These are phyloP conservation scores for Populus trichocarpa DNA, from an alignment of 441 rosid species.

Conservation along the genomic window DNA sequence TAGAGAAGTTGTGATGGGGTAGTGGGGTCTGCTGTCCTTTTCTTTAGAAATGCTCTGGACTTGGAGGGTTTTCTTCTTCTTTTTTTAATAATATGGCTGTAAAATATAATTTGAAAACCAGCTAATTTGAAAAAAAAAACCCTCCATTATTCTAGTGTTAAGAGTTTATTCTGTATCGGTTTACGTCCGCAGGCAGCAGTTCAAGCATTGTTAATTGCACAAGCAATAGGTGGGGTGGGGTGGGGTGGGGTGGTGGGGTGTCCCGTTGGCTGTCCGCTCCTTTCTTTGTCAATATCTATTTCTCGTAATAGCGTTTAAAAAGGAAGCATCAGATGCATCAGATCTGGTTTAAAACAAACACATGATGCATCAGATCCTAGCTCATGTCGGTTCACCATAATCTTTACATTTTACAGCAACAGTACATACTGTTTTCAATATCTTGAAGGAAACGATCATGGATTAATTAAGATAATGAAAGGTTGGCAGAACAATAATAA, in stretches of 20 bases:
- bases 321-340: too few species aligned
- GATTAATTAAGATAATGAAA: not conserved
- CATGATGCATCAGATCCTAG: not conserved
- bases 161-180: too few species aligned
- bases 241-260: not conserved
- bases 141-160: too few species aligned
- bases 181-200: too few species aligned
- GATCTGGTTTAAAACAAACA: not conserved
- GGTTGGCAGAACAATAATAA: not conserved
- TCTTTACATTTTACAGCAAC: not conserved
- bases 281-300: too few species aligned
- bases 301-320: too few species aligned
- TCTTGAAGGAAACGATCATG: not conserved
- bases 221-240: too few species aligned
- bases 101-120: too few species aligned
- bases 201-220: too few species aligned
- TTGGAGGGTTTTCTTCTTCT: too few species aligned
- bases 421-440: not conserved
- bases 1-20: not conserved
- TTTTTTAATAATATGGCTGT: too few species aligned
- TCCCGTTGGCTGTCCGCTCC: not conserved
- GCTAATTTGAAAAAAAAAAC: too few species aligned
- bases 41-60: not conserved
- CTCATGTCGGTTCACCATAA: not conserved
- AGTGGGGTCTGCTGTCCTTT: not conserved